Conservation (phyloP, 2,329 filamentous ascomycete genomes). For the Corniculantispora saksenae region DNA sequence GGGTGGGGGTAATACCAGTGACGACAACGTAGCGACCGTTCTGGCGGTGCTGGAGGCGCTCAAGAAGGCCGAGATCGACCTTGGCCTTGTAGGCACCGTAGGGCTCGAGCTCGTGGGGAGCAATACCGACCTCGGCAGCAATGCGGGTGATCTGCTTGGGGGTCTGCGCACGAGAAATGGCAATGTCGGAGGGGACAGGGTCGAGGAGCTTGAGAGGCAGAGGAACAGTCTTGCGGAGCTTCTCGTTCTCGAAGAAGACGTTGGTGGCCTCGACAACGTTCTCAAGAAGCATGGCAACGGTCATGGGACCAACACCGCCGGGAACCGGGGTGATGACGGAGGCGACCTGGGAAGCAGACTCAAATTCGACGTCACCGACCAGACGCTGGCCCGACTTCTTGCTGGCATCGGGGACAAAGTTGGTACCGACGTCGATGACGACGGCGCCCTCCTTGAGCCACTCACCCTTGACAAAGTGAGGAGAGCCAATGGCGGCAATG, state of each 20-base stretch:
- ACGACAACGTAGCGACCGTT: constrained; percentile 92
- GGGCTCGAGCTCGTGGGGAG: constrained; percentile 85
- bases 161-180: constrained; percentile 81
- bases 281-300: constrained; percentile 94
- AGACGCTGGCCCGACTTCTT: constrained; percentile 92
- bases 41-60: constrained; percentile 81
- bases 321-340: constrained; percentile 95
- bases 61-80: constrained; percentile 78
- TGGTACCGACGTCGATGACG: constrained; percentile 96
- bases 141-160: constrained; percentile 90
- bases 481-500: constrained; percentile 85
- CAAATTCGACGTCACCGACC: constrained; percentile 93
- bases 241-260: constrained; percentile 79
- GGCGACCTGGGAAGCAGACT: constrained; percentile 79
- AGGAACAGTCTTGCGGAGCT: constrained; percentile 74
- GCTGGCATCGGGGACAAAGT: constrained; percentile 84
- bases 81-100: constrained; percentile 97
- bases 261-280: constrained; percentile 90
- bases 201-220: constrained; percentile 77
- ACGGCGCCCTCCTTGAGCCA: constrained; percentile 95
- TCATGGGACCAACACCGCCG: constrained; percentile 97
- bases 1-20: constrained; percentile 94
- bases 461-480: constrained; percentile 87
- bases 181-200: constrained; percentile 95
- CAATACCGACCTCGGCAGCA: constrained; percentile 84